Conservation (phyloP, 177 flowering plant species). For the Vitis hybrid region DNA sequence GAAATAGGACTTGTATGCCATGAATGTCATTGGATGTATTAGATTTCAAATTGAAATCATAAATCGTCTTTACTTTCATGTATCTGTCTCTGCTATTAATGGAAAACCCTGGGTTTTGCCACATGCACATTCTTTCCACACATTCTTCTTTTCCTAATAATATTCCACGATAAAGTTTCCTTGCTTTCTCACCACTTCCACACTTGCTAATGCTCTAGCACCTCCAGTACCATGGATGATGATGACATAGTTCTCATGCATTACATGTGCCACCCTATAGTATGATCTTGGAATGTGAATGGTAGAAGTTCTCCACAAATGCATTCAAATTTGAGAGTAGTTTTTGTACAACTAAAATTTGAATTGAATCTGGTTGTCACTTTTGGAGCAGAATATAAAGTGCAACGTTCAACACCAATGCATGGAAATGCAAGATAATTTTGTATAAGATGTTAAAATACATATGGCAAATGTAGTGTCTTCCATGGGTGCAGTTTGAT, state of each 20-base stretch:
- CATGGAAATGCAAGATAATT: not conserved
- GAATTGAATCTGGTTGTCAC: not conserved
- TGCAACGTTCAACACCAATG: not conserved
- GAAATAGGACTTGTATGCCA: no score
- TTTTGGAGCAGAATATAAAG: no score
- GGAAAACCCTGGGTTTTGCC: no score
- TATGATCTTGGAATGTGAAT: not conserved
- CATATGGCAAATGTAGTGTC: not conserved
- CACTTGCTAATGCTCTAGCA: not conserved
- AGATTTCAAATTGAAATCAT: no score
- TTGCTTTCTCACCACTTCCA: not conserved
- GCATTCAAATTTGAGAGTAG: not conserved
- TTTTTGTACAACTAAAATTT: not conserved
- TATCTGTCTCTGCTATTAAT: no score
- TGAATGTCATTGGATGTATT: no score
- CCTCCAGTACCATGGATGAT: not conserved
- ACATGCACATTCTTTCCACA: no score
- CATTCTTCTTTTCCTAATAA: not conserved
- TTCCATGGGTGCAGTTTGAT: not conserved
- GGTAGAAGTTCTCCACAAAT: not conserved
- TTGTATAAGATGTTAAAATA: not conserved
- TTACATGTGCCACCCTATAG: not conserved
- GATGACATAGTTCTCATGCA: not conserved
- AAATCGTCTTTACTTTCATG: no score
- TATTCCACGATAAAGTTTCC: not conserved